Percentiles rank a stretch among this genome's conserved stretches.
Conservation (phyloP, 2,329 filamentous ascomycete genomes). For the Atkinsonella texensis region DNA sequence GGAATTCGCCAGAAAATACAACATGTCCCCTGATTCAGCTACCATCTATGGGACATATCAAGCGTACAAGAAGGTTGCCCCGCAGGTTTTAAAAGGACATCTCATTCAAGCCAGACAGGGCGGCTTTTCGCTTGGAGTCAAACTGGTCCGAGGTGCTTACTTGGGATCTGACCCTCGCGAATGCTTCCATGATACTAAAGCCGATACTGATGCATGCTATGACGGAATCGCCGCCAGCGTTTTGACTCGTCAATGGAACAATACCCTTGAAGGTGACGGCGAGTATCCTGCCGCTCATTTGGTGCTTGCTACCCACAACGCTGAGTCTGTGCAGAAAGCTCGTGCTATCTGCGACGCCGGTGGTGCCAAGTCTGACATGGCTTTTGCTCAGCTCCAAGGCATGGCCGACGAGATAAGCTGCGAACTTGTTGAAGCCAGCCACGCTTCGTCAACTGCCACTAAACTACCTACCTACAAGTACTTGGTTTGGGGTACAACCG, state of each 20-base stretch:
- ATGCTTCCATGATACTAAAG: conserved; percentile 60
- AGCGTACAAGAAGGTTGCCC: conserved; percentile 57
- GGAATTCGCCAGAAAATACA: conserved; percentile 65
- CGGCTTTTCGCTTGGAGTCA: conserved; percentile 57
- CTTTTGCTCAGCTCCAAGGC: conserved; percentile 65
- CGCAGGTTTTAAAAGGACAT: conserved; percentile 44
- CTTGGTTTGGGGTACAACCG: conserved; percentile 56
- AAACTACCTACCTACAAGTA: conserved; percentile 56
- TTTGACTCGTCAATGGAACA: conserved; percentile 40
- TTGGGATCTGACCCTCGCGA: conserved; percentile 56
- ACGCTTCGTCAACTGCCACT: conserved; percentile 13
- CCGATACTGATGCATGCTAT: conserved; percentile 59
- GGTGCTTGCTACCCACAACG: conserved; percentile 76
- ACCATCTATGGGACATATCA: conserved; percentile 75
- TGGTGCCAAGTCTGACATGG: conserved; percentile 26
- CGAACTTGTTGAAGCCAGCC: conserved; percentile 35
- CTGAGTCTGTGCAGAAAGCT: conserved; percentile 51
- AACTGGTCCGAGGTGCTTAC: conserved; percentile 67
- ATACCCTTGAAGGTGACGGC: conserved; percentile 22
- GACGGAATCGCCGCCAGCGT: conserved; percentile 58
- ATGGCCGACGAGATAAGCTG: conserved; percentile 92
- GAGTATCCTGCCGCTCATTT: conserved; percentile 48
- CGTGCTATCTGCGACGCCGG: conserved; percentile 37
- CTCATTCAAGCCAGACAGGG: conserved; percentile 45
- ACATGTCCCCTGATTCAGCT: conserved; percentile 48